Evolutionary conservation across 352 stramenopile genomes (phyloP).

Genomic region (Phytophthora pluvialis): DNA sequence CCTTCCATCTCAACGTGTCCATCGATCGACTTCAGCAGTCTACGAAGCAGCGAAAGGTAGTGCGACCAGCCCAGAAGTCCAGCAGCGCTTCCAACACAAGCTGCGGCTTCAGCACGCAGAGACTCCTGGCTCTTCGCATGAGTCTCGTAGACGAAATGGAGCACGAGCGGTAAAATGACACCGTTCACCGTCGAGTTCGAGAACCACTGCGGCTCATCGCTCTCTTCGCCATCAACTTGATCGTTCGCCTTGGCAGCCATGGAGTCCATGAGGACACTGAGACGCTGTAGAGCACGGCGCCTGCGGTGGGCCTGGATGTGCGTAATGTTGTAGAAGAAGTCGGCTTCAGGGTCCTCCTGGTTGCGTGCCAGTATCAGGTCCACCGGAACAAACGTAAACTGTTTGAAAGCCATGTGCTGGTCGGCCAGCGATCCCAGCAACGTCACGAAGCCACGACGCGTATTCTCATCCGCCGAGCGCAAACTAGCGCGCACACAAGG

Average conservation of each 20-base stretch:
- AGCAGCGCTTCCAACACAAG: slow-evolving; percentile 91
- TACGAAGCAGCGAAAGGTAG: slow-evolving; percentile 93
- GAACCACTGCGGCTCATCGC: slow-evolving; percentile 49
- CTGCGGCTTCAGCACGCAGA: slow-evolving; percentile 93
- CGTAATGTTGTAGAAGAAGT: slow-evolving; percentile 99
- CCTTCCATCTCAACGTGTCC: slow-evolving; percentile 94
- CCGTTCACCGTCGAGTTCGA: slow-evolving; percentile 92
- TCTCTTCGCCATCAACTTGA: slow-evolving; percentile 26
- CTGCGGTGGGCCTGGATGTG: slow-evolving; percentile 98
- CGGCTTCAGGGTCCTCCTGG: slow-evolving; percentile 91
- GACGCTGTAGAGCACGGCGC: slow-evolving; percentile 90
- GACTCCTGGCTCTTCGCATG: slow-evolving; percentile 93
- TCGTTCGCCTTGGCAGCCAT: slow-evolving; percentile 57
- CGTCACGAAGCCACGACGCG: slow-evolving; percentile 85
- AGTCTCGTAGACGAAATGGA: slow-evolving; percentile 97
- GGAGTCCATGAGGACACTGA: slow-evolving; percentile 88
- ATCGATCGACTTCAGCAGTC: slow-evolving; percentile 92
- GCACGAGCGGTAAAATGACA: slow-evolving; percentile 94
- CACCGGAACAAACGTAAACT: slow-evolving; percentile 66
- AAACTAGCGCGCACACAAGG: slow-evolving; percentile 87
- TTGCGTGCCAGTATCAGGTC: slow-evolving; percentile 78
- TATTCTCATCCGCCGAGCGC: slow-evolving; percentile 74
- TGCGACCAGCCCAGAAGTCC: slow-evolving; percentile 96
- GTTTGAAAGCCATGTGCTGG: slow-evolving; percentile 37
- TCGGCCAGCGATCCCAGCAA: slow-evolving; percentile 81